These are phyloP conservation scores for Russula abietina DNA, from an alignment of 768 basidiomycete genomes.

Conservation along the genomic window DNA sequence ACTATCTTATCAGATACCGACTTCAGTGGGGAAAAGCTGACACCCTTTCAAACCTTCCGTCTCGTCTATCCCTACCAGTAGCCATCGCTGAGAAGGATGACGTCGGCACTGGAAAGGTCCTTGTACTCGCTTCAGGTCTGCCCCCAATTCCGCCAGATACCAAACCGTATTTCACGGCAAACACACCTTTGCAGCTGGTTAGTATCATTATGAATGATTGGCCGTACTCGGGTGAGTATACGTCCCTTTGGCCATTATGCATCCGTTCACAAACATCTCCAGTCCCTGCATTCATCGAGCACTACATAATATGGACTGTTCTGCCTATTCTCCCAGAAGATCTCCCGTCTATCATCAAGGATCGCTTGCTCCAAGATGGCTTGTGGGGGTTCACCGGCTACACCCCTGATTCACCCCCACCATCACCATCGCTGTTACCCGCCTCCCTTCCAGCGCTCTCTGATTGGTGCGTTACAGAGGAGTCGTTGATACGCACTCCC, in stretches of 20 bases:
- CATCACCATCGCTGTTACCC: conserved; percentile 53
- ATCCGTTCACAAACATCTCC: not conserved
- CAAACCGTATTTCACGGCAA: conserved; percentile 59
- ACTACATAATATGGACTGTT: conserved; percentile 72
- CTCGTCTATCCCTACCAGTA: conserved; percentile 38
- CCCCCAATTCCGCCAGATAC: conserved; percentile 34
- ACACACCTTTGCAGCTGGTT: conserved; percentile 51
- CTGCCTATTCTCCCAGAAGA: conserved; percentile 62
- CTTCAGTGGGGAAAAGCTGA: conserved; percentile 75
- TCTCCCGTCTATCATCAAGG: conserved; percentile 44
- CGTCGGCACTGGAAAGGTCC: not conserved
- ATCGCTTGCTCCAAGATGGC: conserved; percentile 66
- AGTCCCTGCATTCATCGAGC: conserved; percentile 70
- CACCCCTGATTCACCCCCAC: conserved; percentile 39
- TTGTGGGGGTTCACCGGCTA: conserved; percentile 77
- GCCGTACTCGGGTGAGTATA: conserved; percentile 70
- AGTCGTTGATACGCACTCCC: conserved; percentile 49
- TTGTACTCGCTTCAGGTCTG: conserved; percentile 21
- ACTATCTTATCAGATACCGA: conserved; percentile 62
- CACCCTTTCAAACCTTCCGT: conserved; percentile 52
- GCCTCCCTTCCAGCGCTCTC: conserved; percentile 55
- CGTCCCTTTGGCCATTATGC: not conserved
- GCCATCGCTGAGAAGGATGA: not conserved
- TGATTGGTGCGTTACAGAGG: conserved; percentile 65
- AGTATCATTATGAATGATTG: conserved; percentile 80